Percentiles rank a stretch among this genome's conserved stretches.
These are phyloP conservation scores for Thermothelomyces thermophilus DNA, from an alignment of 2,329 filamentous ascomycete genomes.

Conservation along the genomic window DNA sequence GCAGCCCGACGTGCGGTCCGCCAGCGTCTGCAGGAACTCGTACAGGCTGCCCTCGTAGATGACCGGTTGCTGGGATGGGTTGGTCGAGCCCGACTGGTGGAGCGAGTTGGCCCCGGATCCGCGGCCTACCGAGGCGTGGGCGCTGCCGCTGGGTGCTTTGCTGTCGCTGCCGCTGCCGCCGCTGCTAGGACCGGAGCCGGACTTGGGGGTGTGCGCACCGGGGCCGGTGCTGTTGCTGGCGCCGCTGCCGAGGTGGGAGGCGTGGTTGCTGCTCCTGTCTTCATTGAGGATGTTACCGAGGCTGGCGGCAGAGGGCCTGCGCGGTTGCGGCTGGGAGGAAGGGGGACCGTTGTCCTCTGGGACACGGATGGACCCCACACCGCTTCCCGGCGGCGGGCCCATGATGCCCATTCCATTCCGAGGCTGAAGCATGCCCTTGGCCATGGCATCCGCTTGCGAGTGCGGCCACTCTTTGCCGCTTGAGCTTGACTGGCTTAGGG, in stretches of 20 bases:
- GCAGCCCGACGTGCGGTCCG: slow-evolving; percentile 64
- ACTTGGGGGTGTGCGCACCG: background rate
- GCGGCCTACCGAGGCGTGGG: background rate
- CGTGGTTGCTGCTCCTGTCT: slow-evolving; percentile 28
- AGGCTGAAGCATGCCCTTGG: slow-evolving; percentile 28
- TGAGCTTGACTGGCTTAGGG: slow-evolving; percentile 40
- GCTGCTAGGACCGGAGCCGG: background rate
- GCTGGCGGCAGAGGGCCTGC: slow-evolving; percentile 31
- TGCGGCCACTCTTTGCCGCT: slow-evolving; percentile 51
- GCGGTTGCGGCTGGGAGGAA: slow-evolving; percentile 34
- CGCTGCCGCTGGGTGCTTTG: background rate
- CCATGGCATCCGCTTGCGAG: slow-evolving; percentile 50
- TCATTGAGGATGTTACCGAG: slow-evolving; percentile 38
- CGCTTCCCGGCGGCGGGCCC: background rate
- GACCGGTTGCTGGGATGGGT: slow-evolving; percentile 41
- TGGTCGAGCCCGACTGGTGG: slow-evolving; percentile 29
- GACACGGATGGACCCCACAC: slow-evolving; percentile 1
- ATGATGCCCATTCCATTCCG: slow-evolving; percentile 12
- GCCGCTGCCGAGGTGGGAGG: slow-evolving; percentile 12
- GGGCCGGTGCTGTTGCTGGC: slow-evolving; percentile 11
- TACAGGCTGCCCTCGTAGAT: slow-evolving; percentile 45
- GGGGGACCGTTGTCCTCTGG: slow-evolving; percentile 29
- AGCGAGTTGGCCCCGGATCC: slow-evolving; percentile 18
- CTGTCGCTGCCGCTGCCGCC: background rate
- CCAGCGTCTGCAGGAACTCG: slow-evolving; percentile 56